Base-by-base conservation (phyloP, 192 early-diverging fungal species). In the Mortierella antarctica region DNA sequence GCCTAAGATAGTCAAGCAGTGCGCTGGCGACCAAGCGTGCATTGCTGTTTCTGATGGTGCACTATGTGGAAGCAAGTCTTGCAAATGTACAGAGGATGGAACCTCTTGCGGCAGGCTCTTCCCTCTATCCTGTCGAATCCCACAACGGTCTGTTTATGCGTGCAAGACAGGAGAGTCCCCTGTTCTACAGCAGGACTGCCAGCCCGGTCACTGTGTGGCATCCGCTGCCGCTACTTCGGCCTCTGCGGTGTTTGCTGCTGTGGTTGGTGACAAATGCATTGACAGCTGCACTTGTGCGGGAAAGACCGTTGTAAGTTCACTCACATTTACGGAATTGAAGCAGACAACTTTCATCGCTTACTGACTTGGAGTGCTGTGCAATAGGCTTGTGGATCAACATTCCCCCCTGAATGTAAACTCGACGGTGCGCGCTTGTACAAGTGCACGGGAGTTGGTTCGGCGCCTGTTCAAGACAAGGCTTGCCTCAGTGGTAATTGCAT, bases 321-420 rank as follows among this genome's bases (percentile, higher is more conserved):
- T 57, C 7, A 12, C 14, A 31, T n/a, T 20, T 57, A 11, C 2
- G 2, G 12, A 5, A 11, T 40, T 57, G 23, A 14, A 40, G 15
- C 4, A 21, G 17, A 6, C 1, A 41, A 57, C 31, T 39, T 10
- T 6, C 1, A 14, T 40, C 20, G 56, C 56, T 57, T 23, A 57
- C 17, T 57, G 41, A 40, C 31, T 39, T 57, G 7, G 13, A 11
- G 13, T 1, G 12, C 31, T 40, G 5, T 40, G 31, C 56, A 31
- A 0, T 44, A 60, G 58, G 58, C 42, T 10, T 64, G 62, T 50
- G 62, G 62, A 7, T 52, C 49, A 31, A 64, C 62, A 47, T 64
- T 64, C 62, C 62, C 62, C 11, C 15, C n/a, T 4, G 62, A 53
- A 18, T 64, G 62, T 40, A 64, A 52, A 4, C 11, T 39, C 6